phyloP scores from a whole-genome alignment of 345 rosid species.

The Arabidopsis suecica region DNA sequence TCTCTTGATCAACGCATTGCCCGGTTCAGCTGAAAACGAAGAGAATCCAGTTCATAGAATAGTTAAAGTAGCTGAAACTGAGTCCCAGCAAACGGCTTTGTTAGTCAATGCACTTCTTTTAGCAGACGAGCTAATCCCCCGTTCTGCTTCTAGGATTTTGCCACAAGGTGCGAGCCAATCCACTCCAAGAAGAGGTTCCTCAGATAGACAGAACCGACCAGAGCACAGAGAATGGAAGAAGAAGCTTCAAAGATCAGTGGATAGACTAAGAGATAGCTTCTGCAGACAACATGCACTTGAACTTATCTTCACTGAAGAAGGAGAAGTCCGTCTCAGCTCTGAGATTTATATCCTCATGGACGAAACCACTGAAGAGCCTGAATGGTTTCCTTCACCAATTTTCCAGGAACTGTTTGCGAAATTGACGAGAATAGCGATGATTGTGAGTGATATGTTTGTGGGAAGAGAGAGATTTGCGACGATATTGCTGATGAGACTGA shows the following conservation, averaged over 20 bases:
- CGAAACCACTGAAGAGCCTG: slow-evolving; percentile 66
- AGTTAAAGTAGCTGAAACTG: slow-evolving; percentile 79
- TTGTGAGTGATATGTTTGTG: slow-evolving; percentile 73
- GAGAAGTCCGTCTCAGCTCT: slow-evolving; percentile 69
- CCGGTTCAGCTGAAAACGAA: slow-evolving; percentile 74
- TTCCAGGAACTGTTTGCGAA: slow-evolving; percentile 78
- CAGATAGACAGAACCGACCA: slow-evolving; percentile 69
- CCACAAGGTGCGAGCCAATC: slow-evolving; percentile 57
- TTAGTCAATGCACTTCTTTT: slow-evolving; percentile 83
- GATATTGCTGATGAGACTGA: slow-evolving; percentile 79
- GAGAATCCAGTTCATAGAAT: slow-evolving; percentile 64
- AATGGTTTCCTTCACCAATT: slow-evolving; percentile 87
- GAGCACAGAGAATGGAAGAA: slow-evolving; percentile 90
- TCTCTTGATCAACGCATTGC: slow-evolving; percentile 79
- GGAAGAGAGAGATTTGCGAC: slow-evolving; percentile 95
- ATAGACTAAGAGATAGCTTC: slow-evolving; percentile 83
- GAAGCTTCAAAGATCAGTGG: slow-evolving; percentile 78
- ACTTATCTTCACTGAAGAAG: slow-evolving; percentile 84
- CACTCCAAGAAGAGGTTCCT: slow-evolving; percentile 60
- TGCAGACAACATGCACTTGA: slow-evolving; percentile 94
- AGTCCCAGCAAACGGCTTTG: slow-evolving; percentile 81
- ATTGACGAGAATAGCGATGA: slow-evolving; percentile 63
- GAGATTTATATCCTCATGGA: slow-evolving; percentile 66
- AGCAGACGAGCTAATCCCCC: slow-evolving; percentile 88
- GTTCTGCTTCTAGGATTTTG: slow-evolving; percentile 74